Evolutionary conservation across 768 basidiomycete genomes (phyloP), one percentile per base, ranked within the genome.

Genomic region (Neoboletus brunneissimus): DNA sequence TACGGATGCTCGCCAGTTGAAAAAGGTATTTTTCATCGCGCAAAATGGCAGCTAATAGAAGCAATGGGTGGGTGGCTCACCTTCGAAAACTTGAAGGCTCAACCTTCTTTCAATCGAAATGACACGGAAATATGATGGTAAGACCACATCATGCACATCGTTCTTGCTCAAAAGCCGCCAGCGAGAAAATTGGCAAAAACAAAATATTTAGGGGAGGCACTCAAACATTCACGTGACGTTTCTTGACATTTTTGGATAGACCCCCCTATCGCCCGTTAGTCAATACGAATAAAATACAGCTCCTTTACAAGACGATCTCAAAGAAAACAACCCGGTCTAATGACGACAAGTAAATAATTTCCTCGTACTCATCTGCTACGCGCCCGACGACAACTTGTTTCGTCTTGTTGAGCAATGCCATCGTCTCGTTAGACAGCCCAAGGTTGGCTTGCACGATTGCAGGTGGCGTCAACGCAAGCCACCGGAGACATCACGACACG

Each of bases 21-120:
- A 70, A 60, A 72, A 11, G 64, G 66, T 67, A 67, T 66, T 42
- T 80, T 73, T 86, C 88, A 89, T 89, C 88, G 69, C 20, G 10
- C 2, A 59, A 47, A 47, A 34, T 8, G 18, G 29, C 44, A 34
- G 7, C 40, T 12, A 32, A 11, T 2, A 15, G 1, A 37, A 25
- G 10, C 0, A 12, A 6, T 18, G 3, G 15, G 8, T 18, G 3
- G 15, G 25, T 1, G 5, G 13, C 65, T 68, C 54, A 66, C 65
- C 48, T 38, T 22, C 7, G 9, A 48, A 32, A 1, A 16, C 1
- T 42, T 1, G 9, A 23, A 1, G 2, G 22, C 11, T 42, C 20
- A 16, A 16, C 4, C 31, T 13, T 32, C 37, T 6, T 8, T 16
- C 23, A 7, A n/a, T 22, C 7, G 25, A 16, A 42, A 38, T 1